Conservation (phyloP, 768 basidiomycete genomes). For the Agrocybe praecox region DNA sequence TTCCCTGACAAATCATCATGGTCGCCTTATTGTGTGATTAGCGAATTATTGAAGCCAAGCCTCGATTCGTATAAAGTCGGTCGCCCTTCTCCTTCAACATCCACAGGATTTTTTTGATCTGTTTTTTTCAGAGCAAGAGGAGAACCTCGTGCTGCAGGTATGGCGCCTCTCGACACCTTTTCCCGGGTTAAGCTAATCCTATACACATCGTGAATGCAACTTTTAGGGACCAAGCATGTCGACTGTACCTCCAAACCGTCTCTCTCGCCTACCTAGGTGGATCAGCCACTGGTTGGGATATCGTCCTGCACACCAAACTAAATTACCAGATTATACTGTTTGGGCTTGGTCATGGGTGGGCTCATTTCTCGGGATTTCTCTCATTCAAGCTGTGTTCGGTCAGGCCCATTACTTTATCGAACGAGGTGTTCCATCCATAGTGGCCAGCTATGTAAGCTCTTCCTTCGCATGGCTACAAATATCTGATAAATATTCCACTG, state of each 20-base stretch:
- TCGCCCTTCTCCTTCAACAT: too few relatives aligned
- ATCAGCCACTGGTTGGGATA: neutral
- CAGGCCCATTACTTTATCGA: conserved; percentile 49
- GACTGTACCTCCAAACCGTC: neutral
- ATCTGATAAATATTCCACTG: neutral
- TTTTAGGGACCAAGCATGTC: neutral
- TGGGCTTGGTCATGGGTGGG: conserved; percentile 58
- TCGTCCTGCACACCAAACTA: neutral
- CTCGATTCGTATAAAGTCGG: too few relatives aligned
- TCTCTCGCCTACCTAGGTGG: neutral
- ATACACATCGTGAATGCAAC: too few relatives aligned
- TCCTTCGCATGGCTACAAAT: neutral
- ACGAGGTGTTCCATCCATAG: conserved; percentile 45
- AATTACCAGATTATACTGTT: conserved; percentile 29
- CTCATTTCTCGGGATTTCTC: conserved; percentile 49
- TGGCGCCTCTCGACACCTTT: too few relatives aligned
- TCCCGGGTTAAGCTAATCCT: too few relatives aligned
- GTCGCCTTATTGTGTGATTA: too few relatives aligned
- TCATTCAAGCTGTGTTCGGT: conserved; percentile 52
- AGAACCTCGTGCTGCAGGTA: too few relatives aligned
- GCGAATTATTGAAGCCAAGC: too few relatives aligned
- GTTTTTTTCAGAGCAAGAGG: too few relatives aligned
- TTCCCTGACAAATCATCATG: too few relatives aligned
- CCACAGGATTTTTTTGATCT: too few relatives aligned
- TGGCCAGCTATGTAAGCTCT: conserved; percentile 48